Evolutionary conservation across 1,139 yeast species (phyloP), one percentile per base, ranked within the genome.

Genomic region (Candida pseudoviswanathii): DNA sequence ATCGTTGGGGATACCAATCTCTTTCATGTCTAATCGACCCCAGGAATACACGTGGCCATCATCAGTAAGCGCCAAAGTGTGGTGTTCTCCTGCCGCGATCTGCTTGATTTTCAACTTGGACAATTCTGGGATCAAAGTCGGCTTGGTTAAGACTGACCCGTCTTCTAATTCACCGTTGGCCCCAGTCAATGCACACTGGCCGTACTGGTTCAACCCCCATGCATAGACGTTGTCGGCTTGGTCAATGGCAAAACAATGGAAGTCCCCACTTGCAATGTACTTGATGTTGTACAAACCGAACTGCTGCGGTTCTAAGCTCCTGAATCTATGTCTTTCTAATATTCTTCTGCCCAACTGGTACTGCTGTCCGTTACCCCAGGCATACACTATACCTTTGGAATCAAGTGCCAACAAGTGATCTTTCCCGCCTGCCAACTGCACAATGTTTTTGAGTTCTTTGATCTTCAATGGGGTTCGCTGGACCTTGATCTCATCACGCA

Each of bases 351-450:
- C 99, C 54, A 94, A 77, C 72, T 94, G 99, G 67, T 77, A 85
- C 61, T 89, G 96, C 60, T 91, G 96, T 16, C 97, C 97, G 64
- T 90, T 89, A 57, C 99, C 99, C 99, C 99, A 95, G 0, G 98
- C 92, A 62, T 80, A 90, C 2, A 92, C 98, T 51, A 85, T 78
- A 48, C 99, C 99, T 61, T 82, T 85, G 26, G 81, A 74, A 64
- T 92, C 96, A 44, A 95, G 74, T 21, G 96, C 95, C 44, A 94
- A 67, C 43, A 94, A 66, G 63, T 94, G 99, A 65, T 94, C 98
- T 64, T 92, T 92, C 43, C 99, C 99, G 1, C 87, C 83, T 2
- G 96, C 97, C 51, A 94, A 68, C 62, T 89, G 95, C n/a, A 87
- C 91, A 49, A 90, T 83, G 47, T 88, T 82, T 54, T 78, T 81